Evolutionary conservation across 441 rosid genomes (phyloP).

Genomic region (Melastoma candidum): DNA sequence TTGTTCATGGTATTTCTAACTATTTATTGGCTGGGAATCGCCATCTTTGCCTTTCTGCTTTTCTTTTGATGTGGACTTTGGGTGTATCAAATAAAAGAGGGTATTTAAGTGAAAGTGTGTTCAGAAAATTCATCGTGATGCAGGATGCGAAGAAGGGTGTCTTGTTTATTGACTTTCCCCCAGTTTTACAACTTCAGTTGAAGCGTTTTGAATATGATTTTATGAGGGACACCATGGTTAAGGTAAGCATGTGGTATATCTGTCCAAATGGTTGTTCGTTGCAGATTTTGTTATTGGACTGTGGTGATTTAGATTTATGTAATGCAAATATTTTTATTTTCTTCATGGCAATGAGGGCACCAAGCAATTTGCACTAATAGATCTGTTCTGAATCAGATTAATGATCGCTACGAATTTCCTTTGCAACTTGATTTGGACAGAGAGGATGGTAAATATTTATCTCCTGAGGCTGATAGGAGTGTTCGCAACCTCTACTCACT

Average conservation of each 20-base stretch:
- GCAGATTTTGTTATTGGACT: slow-evolving; percentile 2
- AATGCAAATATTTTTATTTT: too few species aligned
- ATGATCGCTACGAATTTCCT: slow-evolving; percentile 92
- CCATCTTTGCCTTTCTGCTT: too few species aligned
- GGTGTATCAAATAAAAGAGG: not conserved
- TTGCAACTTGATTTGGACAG: slow-evolving; percentile 90
- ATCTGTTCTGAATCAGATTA: slow-evolving; percentile 40
- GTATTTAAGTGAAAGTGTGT: not conserved
- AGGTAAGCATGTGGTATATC: slow-evolving; percentile 1
- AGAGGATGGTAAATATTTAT: slow-evolving; percentile 69
- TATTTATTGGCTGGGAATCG: too few species aligned
- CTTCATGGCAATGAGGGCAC: too few species aligned
- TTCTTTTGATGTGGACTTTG: not conserved
- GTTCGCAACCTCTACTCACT: slow-evolving; percentile 88
- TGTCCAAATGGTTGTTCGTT: not conserved
- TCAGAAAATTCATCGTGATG: not conserved
- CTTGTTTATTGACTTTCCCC: slow-evolving; percentile 7
- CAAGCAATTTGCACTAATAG: slow-evolving; percentile 9
- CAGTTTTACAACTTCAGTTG: slow-evolving; percentile 8
- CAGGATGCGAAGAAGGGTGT: slow-evolving; percentile 10
- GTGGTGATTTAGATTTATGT: not conserved
- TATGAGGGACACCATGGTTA: slow-evolving; percentile 6
- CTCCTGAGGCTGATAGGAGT: slow-evolving; percentile 83
- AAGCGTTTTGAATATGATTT: slow-evolving; percentile 11
- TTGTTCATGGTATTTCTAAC: too few species aligned